Conservation (phyloP, 2,329 filamentous ascomycete genomes). For the Aspergillus thermomutatus region DNA sequence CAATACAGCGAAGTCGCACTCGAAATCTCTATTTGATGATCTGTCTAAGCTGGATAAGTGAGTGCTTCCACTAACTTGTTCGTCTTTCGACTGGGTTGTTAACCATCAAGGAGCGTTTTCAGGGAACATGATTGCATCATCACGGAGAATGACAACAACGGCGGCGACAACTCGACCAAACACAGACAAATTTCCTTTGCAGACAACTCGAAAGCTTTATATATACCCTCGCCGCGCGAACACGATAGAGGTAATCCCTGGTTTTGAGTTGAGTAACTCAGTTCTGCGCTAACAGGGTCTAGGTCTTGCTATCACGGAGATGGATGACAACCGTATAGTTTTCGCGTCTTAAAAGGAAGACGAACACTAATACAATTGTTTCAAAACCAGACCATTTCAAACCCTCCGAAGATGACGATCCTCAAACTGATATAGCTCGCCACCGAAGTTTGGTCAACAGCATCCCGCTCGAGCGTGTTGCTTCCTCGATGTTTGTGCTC, state of each 20-base stretch:
- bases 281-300: constrained; percentile 4
- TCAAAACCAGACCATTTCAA: not conserved
- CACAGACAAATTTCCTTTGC: constrained; percentile 8
- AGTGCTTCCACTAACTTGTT: not conserved
- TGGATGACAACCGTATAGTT: not conserved
- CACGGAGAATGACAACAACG: not conserved
- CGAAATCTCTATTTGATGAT: not conserved
- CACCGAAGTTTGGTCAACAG: not conserved
- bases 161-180: not conserved
- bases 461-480: constrained; percentile 7
- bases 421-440: not conserved
- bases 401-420: not conserved
- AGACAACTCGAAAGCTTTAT: constrained; percentile 20
- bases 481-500: constrained; percentile 10
- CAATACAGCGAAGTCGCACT: too few species aligned
- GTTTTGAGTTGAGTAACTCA: not conserved
- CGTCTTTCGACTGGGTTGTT: not conserved
- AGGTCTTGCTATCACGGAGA: constrained; percentile 17
- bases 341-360: not conserved
- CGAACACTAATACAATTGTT: not conserved
- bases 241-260: constrained; percentile 17
- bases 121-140: not conserved
- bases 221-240: constrained; percentile 23
- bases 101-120: not conserved
- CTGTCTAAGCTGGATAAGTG: not conserved